A percentile compares a stretch with the other conserved stretches of the same genome.
Conservation (phyloP, 2,329 filamentous ascomycete genomes). For the Ophiostoma ips region DNA sequence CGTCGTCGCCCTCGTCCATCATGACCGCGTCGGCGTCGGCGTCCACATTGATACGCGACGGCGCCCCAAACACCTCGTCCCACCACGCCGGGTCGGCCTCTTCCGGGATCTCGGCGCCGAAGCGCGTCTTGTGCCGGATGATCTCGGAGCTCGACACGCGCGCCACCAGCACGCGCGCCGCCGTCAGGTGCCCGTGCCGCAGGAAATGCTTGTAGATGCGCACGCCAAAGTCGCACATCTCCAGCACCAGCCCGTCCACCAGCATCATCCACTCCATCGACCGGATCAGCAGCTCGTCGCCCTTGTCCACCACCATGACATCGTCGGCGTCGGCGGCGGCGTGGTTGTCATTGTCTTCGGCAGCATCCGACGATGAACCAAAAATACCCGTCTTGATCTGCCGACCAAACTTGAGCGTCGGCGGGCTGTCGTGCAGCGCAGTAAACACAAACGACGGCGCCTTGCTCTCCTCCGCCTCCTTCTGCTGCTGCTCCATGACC, state of each 20-base stretch:
- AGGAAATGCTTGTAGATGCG: constrained; percentile 74
- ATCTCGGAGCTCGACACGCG: constrained; percentile 37
- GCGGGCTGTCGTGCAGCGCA: constrained; percentile 33
- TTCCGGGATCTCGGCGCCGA: constrained; percentile 19
- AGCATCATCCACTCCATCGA: constrained; percentile 76
- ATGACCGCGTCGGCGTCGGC: constrained; percentile 20
- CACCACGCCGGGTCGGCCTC: constrained; percentile 24
- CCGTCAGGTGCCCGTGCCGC: constrained; percentile 45
- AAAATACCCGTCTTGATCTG: constrained; percentile 60
- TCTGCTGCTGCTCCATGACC: constrained; percentile 21
- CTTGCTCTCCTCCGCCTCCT: neutral
- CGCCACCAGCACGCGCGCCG: constrained; percentile 38
- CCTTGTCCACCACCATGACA: constrained; percentile 31
- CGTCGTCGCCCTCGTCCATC: constrained; percentile 19
- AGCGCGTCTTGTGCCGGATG: constrained; percentile 26
- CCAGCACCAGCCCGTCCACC: constrained; percentile 37
- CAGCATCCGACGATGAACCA: constrained; percentile 44
- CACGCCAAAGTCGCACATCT: constrained; percentile 34
- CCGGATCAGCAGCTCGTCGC: constrained; percentile 60
- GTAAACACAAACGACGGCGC: constrained; percentile 24
- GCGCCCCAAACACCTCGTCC: constrained; percentile 21
- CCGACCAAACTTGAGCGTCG: constrained; percentile 45
- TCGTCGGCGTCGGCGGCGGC: constrained; percentile 17
- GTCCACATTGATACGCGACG: constrained; percentile 4
- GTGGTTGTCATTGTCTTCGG: constrained; percentile 13